Conservation (phyloP, 225 moss, liverwort and hornwort species). For the Marchantia paleacea region DNA sequence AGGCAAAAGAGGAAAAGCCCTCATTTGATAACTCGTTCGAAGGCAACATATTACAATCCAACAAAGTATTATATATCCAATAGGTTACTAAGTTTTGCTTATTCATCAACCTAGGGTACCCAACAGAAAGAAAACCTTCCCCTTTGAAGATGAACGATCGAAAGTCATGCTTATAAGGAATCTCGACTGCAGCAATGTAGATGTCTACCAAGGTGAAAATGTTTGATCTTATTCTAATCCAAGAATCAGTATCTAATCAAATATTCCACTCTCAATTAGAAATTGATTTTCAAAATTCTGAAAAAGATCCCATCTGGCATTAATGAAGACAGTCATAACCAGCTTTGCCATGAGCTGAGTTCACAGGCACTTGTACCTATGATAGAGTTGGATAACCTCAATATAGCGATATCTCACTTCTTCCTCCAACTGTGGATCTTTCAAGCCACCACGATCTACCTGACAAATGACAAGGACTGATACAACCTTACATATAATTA, state of each 20-base stretch:
- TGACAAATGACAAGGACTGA: conserved; percentile 10
- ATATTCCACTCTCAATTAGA: neutral
- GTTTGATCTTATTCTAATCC: neutral
- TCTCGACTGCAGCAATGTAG: neutral
- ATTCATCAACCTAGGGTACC: no score
- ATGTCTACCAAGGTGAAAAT: neutral
- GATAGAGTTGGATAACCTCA: conserved; percentile 86
- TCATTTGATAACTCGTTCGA: no score
- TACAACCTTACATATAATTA: neutral
- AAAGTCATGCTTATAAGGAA: neutral
- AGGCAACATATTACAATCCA: no score
- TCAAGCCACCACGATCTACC: conserved; percentile 65
- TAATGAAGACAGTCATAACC: neutral
- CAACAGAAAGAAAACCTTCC: no score
- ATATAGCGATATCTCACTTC: conserved; percentile 77
- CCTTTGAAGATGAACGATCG: neutral
- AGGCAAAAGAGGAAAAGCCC: neutral
- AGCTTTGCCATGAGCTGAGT: neutral
- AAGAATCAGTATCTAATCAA: neutral
- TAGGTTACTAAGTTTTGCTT: no score
- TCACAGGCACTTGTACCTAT: conserved; percentile 27
- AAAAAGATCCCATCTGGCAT: neutral
- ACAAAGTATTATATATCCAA: no score
- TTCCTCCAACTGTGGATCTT: conserved; percentile 77
- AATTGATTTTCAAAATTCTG: neutral